Conservation (phyloP, 2,329 filamentous ascomycete genomes). For the Colletotrichum falcatum region DNA sequence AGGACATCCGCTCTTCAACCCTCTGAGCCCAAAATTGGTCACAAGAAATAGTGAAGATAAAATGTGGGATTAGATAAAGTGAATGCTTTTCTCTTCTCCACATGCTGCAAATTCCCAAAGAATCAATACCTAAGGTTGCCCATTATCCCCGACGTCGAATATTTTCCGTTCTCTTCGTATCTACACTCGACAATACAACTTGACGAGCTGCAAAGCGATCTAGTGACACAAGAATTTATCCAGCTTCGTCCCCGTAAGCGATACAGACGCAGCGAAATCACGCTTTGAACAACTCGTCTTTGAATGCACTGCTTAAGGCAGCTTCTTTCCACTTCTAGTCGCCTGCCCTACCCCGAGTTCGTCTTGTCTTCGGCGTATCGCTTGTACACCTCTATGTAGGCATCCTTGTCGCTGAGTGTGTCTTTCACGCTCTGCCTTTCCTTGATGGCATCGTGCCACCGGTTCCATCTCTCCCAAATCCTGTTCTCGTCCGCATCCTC, state of each 20-base stretch:
- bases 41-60: no score
- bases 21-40: no score
- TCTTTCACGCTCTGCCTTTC: conserved; percentile 71
- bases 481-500: conserved; percentile 59
- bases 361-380: conserved; percentile 75
- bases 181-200: no score
- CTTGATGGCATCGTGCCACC: conserved; percentile 71
- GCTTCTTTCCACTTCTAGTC: conserved; percentile 69
- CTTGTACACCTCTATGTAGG: conserved; percentile 77
- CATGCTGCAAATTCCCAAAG: no score
- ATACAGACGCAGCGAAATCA: background rate
- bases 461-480: conserved; percentile 73
- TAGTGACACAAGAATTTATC: no score
- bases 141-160: no score
- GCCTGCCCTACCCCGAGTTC: conserved; percentile 70
- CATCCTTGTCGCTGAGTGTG: conserved; percentile 75
- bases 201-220: no score
- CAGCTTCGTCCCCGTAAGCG: background rate
- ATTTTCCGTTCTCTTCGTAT: no score
- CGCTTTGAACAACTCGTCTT: background rate
- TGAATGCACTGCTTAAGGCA: conserved; percentile 60
- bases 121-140: no score
- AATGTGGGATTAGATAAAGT: no score
- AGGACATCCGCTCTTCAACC: no score
- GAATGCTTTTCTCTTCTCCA: no score